Conservation (phyloP, 1,284 basidiomycete genomes). For the Fistulinella staudtii region DNA sequence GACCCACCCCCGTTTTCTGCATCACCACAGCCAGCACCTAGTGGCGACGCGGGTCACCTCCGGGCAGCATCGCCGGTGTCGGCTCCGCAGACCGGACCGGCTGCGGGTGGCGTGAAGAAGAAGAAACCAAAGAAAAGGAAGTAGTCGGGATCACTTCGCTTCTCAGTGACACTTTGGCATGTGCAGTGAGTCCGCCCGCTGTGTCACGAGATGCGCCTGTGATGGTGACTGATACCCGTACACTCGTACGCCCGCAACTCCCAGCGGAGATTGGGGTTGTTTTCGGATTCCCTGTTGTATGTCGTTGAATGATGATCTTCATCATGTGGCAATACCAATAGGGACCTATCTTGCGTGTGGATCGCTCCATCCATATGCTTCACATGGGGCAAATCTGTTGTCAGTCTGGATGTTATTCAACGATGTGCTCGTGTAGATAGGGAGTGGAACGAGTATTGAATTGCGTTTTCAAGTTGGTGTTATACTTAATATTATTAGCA, state of each 20-base stretch:
- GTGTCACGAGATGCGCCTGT: not conserved
- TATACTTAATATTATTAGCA: not conserved
- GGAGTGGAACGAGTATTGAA: too few relatives aligned
- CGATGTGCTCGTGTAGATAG: conserved; percentile 1
- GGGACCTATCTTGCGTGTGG: not conserved
- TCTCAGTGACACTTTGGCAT: conserved; percentile 5
- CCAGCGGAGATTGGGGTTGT: not conserved
- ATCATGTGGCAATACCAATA: not conserved
- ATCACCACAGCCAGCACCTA: conserved; percentile 7
- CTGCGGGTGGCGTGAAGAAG: conserved; percentile 45
- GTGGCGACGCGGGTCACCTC: conserved; percentile 18
- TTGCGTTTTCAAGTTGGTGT: too few relatives aligned
- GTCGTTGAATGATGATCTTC: not conserved
- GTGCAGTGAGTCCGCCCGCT: conserved; percentile 10
- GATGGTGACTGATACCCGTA: conserved; percentile 5
- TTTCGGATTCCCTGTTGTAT: not conserved
- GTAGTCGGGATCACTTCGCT: conserved; percentile 24
- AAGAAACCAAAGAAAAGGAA: conserved; percentile 58
- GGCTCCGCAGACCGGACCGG: conserved; percentile 25
- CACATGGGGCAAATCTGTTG: conserved; percentile 4
- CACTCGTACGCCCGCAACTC: not conserved
- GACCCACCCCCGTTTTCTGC: conserved; percentile 23
- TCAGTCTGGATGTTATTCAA: not conserved
- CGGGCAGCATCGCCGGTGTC: conserved; percentile 29
- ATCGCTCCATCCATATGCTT: conserved; percentile 1